Conservation (phyloP, 768 basidiomycete genomes). For the Mycena amicta region DNA sequence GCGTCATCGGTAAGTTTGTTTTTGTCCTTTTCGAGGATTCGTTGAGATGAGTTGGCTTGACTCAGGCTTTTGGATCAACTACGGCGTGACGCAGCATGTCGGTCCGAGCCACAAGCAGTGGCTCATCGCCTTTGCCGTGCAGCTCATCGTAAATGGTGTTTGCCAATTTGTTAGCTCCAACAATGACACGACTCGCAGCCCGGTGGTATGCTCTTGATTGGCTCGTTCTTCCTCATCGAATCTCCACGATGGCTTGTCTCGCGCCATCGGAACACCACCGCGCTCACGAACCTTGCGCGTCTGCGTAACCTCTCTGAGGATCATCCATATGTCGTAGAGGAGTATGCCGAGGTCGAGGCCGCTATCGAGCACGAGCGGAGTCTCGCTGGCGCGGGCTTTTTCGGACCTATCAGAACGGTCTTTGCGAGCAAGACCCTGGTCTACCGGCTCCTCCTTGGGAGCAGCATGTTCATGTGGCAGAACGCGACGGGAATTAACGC, state of each 20-base stretch:
- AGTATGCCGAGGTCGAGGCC: slow-evolving; percentile 34
- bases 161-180: not conserved
- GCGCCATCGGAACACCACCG: slow-evolving; percentile 34
- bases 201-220: slow-evolving; percentile 36
- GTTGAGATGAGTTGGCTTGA: not conserved
- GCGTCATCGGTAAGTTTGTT: slow-evolving; percentile 38
- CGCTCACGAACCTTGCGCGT: slow-evolving; percentile 34
- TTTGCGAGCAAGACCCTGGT: slow-evolving; percentile 29
- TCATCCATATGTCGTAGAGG: slow-evolving; percentile 34
- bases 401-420: slow-evolving; percentile 34
- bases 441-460: slow-evolving; percentile 39
- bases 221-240: slow-evolving; percentile 35
- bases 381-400: slow-evolving; percentile 37
- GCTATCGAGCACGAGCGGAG: slow-evolving; percentile 36
- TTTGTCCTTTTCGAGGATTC: not conserved
- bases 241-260: slow-evolving; percentile 43
- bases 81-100: slow-evolving; percentile 36
- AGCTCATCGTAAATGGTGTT: slow-evolving; percentile 33
- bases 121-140: slow-evolving; percentile 42
- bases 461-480: slow-evolving; percentile 45
- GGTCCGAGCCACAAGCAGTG: slow-evolving; percentile 34
- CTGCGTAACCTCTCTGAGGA: slow-evolving; percentile 35
- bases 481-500: slow-evolving; percentile 50
- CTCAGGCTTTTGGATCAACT: slow-evolving; percentile 40
- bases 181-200: slow-evolving; percentile 25